Percentiles rank a stretch among this genome's conserved stretches.
phyloP scores from a whole-genome alignment of 2,329 filamentous ascomycete species.

The Xylariomycetidae sp. region DNA sequence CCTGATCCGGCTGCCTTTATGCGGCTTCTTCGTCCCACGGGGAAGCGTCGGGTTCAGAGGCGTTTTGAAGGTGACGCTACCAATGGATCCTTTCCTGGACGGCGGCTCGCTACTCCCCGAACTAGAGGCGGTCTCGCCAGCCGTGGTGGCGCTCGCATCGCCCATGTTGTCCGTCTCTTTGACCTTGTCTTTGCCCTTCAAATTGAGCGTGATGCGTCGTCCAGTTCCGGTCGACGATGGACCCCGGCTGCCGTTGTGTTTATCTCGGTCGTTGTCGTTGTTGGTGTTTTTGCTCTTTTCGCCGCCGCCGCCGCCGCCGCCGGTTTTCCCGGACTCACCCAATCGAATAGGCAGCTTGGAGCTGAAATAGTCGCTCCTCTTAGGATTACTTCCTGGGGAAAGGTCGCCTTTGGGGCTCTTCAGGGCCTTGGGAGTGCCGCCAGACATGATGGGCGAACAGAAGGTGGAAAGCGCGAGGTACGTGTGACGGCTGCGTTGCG shows the following conservation, averaged over 20 bases:
- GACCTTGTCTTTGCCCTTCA: constrained; percentile 12
- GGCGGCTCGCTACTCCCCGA: constrained; percentile 26
- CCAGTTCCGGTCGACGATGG: constrained; percentile 8
- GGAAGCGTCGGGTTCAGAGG: constrained; percentile 39
- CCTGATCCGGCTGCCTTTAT: constrained; percentile 35
- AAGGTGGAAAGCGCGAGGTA: no score
- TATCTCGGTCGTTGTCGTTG: constrained; percentile 8
- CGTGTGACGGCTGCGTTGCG: no score
- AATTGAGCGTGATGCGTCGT: constrained; percentile 6
- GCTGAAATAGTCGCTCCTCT: constrained; percentile 24
- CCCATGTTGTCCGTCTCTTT: constrained; percentile 24
- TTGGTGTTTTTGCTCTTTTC: constrained; percentile 10
- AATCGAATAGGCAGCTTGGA: no score
- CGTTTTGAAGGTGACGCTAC: constrained; percentile 42
- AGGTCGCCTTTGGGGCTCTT: constrained; percentile 21
- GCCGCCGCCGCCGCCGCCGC: no score
- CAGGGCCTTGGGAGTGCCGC: constrained; percentile 13
- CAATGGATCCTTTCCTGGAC: constrained; percentile 40
- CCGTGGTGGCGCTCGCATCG: constrained; percentile 27
- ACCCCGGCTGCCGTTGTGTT: constrained; percentile 7
- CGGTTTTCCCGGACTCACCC: no score
- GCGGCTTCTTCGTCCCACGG: constrained; percentile 41
- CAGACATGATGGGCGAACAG: constrained; percentile 23
- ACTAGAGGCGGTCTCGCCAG: constrained; percentile 30
- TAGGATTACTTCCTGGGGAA: constrained; percentile 22